Base-by-base conservation (phyloP, 2,329 filamentous ascomycete species). In the Colletotrichum incanum region DNA sequence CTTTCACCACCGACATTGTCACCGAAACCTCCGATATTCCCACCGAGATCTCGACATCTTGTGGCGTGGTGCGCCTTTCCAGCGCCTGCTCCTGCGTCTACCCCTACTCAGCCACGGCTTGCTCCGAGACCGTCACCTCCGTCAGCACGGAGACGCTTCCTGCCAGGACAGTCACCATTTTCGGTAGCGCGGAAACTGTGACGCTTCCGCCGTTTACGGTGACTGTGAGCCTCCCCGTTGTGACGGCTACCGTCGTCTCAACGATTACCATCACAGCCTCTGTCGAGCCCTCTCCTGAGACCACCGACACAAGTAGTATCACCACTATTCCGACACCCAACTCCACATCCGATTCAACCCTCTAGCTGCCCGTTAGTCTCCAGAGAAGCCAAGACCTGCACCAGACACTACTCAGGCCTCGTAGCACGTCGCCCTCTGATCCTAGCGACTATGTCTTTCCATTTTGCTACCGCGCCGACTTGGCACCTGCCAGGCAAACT, bases 1-100 rank as follows among this genome's bases (percentile, higher is more conserved):
- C 52, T 2, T 56, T 56, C 52, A 56, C 52, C 52, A 56, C 52
- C 31, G 23, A 23, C 31, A 5, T 56, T 26, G 31, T 56, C 52
- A 34, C 28, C 52, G 43, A 18, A 9, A 45, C 43, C 16, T 4
- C 8, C 5, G 43, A 6, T 7, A 18, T 45, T 18, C 43, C 43
- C 18, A 18, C 43, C 18, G 43, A 14, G 43, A 45, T 45, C 43
- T 45, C 20, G 43, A 18, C 43, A 8, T 45, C 43, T 7, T 45
- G 43, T 16, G 43, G 43, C 5, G 43, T 45, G 18, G 16, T 8
- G 43, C 43, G 43, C 43, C 43, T 45, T 20, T 45, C 43, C 43
- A 45, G 43, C 8, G 43, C 43, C 18, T 45, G 43, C 20, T n/a
- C 43, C 18, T 45, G 43, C 43, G 43, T 45, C 43, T 45, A 7